phyloP scores from a whole-genome alignment of 179 eudicot genomes.

The Beta macrorhiza region DNA sequence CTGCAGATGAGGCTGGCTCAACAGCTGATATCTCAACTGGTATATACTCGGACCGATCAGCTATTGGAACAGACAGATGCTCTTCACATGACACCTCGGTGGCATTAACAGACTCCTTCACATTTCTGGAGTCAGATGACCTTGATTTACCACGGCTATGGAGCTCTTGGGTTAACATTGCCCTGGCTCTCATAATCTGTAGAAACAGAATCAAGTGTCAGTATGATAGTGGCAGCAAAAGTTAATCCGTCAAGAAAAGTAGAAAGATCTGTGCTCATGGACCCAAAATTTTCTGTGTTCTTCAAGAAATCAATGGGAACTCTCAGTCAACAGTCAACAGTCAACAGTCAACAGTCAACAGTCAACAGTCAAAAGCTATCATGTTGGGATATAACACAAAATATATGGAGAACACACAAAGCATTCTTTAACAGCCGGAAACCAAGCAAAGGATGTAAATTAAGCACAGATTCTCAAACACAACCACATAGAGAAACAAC shows the following conservation, averaged over 20 bases:
- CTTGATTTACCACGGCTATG: slow-evolving; percentile 35
- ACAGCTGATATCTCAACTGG: slow-evolving; percentile 32
- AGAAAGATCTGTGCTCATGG: too few relatives aligned
- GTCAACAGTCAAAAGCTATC: background rate
- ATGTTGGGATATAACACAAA: background rate
- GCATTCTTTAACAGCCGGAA: too few relatives aligned
- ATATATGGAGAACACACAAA: background rate
- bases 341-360: too few relatives aligned
- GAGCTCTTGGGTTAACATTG: slow-evolving; percentile 56
- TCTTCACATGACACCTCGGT: slow-evolving; percentile 36
- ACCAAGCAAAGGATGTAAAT: too few relatives aligned
- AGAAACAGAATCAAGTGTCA: slow-evolving; percentile 17
- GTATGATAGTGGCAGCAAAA: background rate
- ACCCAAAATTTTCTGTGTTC: too few relatives aligned
- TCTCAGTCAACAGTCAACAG: background rate
- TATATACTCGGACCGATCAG: slow-evolving; percentile 28
- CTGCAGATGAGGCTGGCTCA: slow-evolving; percentile 25
- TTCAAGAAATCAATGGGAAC: background rate
- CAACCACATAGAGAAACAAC: too few relatives aligned
- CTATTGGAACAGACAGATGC: slow-evolving; percentile 33
- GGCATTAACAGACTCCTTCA: slow-evolving; percentile 22
- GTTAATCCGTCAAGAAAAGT: background rate
- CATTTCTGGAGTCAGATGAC: slow-evolving; percentile 21
- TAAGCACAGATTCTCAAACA: too few relatives aligned
- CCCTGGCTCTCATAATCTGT: slow-evolving; percentile 83